A percentile compares a stretch with the other conserved stretches of the same genome.
Evolutionary conservation across 805 yeast genomes (phyloP).

Genomic region (Ogataea ramenticola): DNA sequence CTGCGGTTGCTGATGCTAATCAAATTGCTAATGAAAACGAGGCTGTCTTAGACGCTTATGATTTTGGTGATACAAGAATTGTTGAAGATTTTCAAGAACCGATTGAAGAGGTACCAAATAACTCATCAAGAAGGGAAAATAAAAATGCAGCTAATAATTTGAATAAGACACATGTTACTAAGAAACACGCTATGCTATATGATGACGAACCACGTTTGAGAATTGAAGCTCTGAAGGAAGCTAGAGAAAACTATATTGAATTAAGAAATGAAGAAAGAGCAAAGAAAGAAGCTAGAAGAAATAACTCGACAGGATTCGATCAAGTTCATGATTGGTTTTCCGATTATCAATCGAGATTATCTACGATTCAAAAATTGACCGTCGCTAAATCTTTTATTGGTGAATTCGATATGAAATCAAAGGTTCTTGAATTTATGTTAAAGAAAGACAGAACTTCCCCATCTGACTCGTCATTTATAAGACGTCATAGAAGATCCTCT

Average conservation of each 20-base stretch:
- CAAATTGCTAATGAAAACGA: neutral
- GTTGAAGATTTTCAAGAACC: neutral
- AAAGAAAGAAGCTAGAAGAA: neutral
- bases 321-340: neutral
- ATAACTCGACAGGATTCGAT: neutral
- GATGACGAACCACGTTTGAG: conserved; percentile 11
- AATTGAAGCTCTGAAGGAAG: conserved; percentile 8
- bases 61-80: neutral
- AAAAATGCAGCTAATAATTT: neutral
- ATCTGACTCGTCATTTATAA: neutral
- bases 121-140: neutral
- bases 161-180: neutral
- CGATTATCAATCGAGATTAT: neutral
- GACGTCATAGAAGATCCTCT: conserved; percentile 15
- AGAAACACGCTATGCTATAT: neutral
- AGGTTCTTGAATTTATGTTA: too few relatives aligned
- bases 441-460: neutral
- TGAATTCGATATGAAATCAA: neutral
- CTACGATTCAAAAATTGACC: neutral
- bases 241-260: conserved; percentile 6
- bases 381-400: neutral
- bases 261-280: neutral
- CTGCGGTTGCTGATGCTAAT: neutral
- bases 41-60: neutral
- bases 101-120: neutral